A percentile compares a stretch with the other conserved stretches of the same genome.
Conservation (phyloP, 2,329 filamentous ascomycete genomes). For the Aspergillus carbonarius region DNA sequence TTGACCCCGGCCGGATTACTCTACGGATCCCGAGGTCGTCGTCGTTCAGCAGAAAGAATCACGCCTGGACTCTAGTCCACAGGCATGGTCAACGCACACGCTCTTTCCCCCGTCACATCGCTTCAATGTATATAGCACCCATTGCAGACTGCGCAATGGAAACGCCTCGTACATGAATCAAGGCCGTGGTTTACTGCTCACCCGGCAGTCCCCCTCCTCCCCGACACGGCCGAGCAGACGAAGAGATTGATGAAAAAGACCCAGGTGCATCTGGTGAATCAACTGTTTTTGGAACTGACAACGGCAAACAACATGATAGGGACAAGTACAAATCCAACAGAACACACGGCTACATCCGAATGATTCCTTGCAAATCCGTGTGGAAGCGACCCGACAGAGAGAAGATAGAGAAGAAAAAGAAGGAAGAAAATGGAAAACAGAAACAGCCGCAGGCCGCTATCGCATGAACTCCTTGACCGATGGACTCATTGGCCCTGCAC, state of each 20-base stretch:
- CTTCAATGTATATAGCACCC: background rate
- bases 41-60: no score
- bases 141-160: background rate
- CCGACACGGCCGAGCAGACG: background rate
- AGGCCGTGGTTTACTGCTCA: background rate
- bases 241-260: background rate
- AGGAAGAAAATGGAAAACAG: conserved; percentile 2
- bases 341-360: conserved; percentile 7
- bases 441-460: conserved; percentile 17
- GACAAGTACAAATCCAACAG: conserved; percentile 7
- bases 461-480: conserved; percentile 20
- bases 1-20: no score
- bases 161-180: background rate
- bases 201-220: background rate
- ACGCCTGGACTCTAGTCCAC: no score
- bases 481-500: conserved; percentile 13
- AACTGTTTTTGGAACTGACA: conserved; percentile 10
- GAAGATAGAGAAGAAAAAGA: background rate
- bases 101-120: no score
- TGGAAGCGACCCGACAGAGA: background rate
- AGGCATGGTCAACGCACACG: no score
- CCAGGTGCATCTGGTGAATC: background rate
- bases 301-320: background rate
- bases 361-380: conserved; percentile 5
- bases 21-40: no score